These are phyloP conservation scores for Crithidia brevicula DNA, from an alignment of 208 protist species.

Conservation along the genomic window DNA sequence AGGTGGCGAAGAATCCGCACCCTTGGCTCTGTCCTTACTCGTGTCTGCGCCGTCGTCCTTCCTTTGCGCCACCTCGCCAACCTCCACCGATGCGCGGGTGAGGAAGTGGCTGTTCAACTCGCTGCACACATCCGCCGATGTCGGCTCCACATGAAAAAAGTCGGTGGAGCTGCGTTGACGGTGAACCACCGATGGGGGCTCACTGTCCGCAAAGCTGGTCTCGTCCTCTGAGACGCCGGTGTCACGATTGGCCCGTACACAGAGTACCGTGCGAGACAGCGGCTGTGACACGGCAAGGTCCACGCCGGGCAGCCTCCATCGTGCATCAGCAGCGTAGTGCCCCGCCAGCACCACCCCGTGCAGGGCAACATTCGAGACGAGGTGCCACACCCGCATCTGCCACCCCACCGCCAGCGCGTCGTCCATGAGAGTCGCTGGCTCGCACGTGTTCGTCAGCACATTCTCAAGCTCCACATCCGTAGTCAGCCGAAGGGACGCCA, in stretches of 20 bases:
- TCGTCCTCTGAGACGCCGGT: conserved; percentile 2
- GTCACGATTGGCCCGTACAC: conserved; percentile 14
- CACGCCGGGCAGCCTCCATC: conserved; percentile 15
- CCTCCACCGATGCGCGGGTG: conserved; percentile 12
- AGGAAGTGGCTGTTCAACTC: conserved; percentile 27
- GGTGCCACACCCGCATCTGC: conserved; percentile 29
- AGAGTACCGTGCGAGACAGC: conserved; percentile 19
- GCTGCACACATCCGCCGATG: conserved; percentile 7
- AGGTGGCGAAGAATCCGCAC: not conserved
- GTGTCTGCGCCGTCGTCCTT: not conserved
- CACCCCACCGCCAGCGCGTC: conserved; percentile 5
- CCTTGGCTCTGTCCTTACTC: not conserved
- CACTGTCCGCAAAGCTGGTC: not conserved
- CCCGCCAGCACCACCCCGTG: conserved; percentile 13
- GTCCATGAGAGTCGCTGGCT: conserved; percentile 22
- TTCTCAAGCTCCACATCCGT: conserved; percentile 17
- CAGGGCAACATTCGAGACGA: not conserved
- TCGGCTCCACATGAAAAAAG: conserved; percentile 26
- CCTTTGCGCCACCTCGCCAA: not conserved
- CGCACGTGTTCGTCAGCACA: conserved; percentile 12
- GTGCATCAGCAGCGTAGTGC: not conserved
- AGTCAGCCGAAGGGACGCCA: conserved; percentile 1
- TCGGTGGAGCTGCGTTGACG: conserved; percentile 9
- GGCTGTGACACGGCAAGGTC: conserved; percentile 14
- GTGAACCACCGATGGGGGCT: not conserved